A percentile compares a stretch with the other conserved stretches of the same genome.
Conservation (phyloP, 202 grass and related monocot genomes). For the Digitaria exilis region DNA sequence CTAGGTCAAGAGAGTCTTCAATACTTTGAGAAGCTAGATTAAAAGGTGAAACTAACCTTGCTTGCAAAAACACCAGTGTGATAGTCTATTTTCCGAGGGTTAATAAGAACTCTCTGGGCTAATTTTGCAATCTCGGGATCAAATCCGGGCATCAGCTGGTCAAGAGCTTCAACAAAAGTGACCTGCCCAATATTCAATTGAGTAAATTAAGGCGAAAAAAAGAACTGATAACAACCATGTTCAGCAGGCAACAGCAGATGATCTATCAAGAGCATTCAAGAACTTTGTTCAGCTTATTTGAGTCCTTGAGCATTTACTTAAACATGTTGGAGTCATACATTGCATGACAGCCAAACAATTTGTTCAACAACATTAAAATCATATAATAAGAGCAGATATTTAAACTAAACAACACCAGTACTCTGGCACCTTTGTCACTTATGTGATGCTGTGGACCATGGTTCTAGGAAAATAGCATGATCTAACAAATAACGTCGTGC, state of each 20-base stretch:
- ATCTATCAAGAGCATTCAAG: neutral
- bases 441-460: constrained; percentile 12
- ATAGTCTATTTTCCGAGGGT: constrained; percentile 89
- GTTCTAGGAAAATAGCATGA: neutral
- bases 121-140: constrained; percentile 96
- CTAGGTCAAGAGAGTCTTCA: neutral
- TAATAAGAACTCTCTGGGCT: constrained; percentile 92
- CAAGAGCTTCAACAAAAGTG: constrained; percentile 94
- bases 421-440: neutral
- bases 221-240: neutral
- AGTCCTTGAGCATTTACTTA: constrained; percentile 25
- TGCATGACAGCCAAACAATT: neutral
- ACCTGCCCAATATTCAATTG: constrained; percentile 53
- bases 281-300: neutral
- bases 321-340: constrained; percentile 16
- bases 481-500: constrained; percentile 2
- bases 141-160: constrained; percentile 98
- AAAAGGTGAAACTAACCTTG: constrained; percentile 62
- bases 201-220: constrained; percentile 30
- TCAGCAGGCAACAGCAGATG: neutral
- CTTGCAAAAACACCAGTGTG: constrained; percentile 93
- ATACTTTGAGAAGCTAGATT: neutral
- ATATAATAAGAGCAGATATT: constrained; percentile 12
- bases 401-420: neutral
- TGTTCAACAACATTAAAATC: neutral